Conservation (phyloP, 257 asterid genomes). For the Forsythia viridissima region DNA sequence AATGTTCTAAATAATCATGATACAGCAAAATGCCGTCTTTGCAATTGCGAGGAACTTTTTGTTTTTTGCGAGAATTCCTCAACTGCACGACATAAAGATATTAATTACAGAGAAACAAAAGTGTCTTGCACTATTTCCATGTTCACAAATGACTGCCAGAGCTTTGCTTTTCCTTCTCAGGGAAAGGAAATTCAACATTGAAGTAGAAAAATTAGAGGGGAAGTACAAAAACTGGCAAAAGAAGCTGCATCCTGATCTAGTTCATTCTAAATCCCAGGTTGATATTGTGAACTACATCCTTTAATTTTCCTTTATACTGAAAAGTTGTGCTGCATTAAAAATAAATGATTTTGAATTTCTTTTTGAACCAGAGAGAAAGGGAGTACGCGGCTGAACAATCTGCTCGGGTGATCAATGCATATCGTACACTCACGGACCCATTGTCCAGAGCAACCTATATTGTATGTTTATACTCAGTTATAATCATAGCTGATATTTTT, state of each 20-base stretch:
- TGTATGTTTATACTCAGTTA: slow-evolving; percentile 46
- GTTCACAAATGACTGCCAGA: slow-evolving; percentile 14
- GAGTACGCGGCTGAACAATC: slow-evolving; percentile 96
- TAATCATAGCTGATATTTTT: background rate
- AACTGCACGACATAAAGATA: slow-evolving; percentile 7
- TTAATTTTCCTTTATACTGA: background rate
- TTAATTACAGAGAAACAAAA: background rate
- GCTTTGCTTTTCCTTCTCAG: slow-evolving; percentile 33
- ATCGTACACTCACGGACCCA: slow-evolving; percentile 77
- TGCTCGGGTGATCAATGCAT: slow-evolving; percentile 85
- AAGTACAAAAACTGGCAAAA: slow-evolving; percentile 94
- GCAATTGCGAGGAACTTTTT: slow-evolving; percentile 9
- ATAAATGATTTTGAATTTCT: slow-evolving; percentile 5
- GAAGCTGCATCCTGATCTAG: slow-evolving; percentile 97
- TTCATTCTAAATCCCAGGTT: slow-evolving; percentile 89
- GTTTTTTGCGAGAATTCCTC: background rate
- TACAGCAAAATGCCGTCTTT: slow-evolving; percentile 1
- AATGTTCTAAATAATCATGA: background rate
- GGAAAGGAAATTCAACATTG: slow-evolving; percentile 57
- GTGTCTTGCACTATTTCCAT: background rate
- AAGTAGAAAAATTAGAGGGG: slow-evolving; percentile 63
- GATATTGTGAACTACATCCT: slow-evolving; percentile 2
- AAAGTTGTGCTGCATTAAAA: background rate
- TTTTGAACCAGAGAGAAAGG: slow-evolving; percentile 66
- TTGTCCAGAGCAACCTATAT: slow-evolving; percentile 77